Evolutionary conservation across 805 yeast genomes (phyloP), one percentile per base, ranked within the genome.

Genomic region (Wickerhamomyces tratensis): DNA sequence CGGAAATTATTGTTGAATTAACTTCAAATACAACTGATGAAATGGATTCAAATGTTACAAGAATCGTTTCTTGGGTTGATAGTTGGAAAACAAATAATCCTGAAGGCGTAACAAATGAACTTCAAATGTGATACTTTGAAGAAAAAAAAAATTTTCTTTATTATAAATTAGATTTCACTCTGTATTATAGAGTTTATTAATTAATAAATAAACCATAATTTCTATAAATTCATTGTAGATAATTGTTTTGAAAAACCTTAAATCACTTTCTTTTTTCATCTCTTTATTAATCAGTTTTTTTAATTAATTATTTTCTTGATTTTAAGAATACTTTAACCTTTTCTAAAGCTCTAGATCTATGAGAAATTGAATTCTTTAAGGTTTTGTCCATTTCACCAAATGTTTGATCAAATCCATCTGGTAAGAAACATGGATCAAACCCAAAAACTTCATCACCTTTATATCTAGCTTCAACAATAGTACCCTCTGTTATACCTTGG

Each of bases 401-500:
- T 0, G 93, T 84, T 56, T 80, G 67, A 20, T 72, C 64, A 53
- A 62, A 79, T 4, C 95, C 96, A 27, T 68, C 65, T 2, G 98
- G 98, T 64, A 82, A 72, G 61, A 93, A 93, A 40, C 86, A 67
- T 7, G 96, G 79, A 64, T 93, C 97, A 95, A 96, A 93, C 2
- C 99, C 99, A 59, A 93, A 93, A 46, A 74, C 72, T 12, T 78
- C 74, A 7, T 86, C 86, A 2, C 97, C 97, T 45, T 94, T 67
- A 38, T 43, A 52, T 46, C 59, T 50, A 33, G 79, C 71, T 13
- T 68, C 67, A 6, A 89, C 98, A 54, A 93, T 89, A 8, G 51
- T 62, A 25, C 99, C 99, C 11, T 74, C 69, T 1, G 95, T 84
- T 38, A 76, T 63, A 7, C 98, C 99, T 60, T 86, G 91, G 63